These are phyloP conservation scores for Panicum miliaceum DNA, from an alignment of 176 grass and related monocot genomes.

Conservation along the genomic window DNA sequence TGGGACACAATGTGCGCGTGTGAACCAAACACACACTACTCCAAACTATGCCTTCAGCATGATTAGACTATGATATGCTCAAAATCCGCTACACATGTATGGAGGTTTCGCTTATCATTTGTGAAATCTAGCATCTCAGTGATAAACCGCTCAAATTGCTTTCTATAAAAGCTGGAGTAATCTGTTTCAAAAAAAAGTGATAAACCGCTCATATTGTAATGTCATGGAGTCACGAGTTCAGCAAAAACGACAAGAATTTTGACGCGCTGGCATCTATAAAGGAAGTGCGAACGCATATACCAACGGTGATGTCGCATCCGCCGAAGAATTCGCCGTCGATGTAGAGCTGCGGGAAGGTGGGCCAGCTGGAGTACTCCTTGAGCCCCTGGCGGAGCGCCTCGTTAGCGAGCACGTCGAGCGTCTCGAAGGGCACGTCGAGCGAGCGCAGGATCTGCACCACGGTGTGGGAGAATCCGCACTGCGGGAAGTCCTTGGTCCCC, in stretches of 20 bases:
- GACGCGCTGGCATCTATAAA: not conserved
- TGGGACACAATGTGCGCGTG: not conserved
- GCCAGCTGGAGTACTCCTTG: slow-evolving; percentile 98
- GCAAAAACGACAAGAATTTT: not conserved
- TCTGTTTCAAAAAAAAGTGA: no score
- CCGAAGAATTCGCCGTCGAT: slow-evolving; percentile 97
- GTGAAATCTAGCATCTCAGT: not conserved
- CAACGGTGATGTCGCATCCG: slow-evolving; percentile 86
- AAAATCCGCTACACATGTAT: not conserved
- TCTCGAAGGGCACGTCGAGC: slow-evolving; percentile 86
- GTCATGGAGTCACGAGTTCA: not conserved
- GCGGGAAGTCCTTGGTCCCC: slow-evolving; percentile 92
- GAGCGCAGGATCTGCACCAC: slow-evolving; percentile 91
- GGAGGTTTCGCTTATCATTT: not conserved
- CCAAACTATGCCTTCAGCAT: not conserved
- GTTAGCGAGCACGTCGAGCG: slow-evolving; percentile 87
- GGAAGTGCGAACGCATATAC: slow-evolving; percentile 34
- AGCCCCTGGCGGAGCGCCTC: slow-evolving; percentile 80
- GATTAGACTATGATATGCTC: not conserved
- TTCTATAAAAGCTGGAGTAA: no score
- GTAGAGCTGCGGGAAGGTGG: slow-evolving; percentile 96
- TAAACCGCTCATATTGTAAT: not conserved
- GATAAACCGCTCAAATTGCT: not conserved
- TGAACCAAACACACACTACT: not conserved
- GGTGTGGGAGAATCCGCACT: slow-evolving; percentile 96